Evolutionary conservation across 2,329 filamentous ascomycete species (phyloP).

Genomic region (Nothomitra cinnamomea): DNA sequence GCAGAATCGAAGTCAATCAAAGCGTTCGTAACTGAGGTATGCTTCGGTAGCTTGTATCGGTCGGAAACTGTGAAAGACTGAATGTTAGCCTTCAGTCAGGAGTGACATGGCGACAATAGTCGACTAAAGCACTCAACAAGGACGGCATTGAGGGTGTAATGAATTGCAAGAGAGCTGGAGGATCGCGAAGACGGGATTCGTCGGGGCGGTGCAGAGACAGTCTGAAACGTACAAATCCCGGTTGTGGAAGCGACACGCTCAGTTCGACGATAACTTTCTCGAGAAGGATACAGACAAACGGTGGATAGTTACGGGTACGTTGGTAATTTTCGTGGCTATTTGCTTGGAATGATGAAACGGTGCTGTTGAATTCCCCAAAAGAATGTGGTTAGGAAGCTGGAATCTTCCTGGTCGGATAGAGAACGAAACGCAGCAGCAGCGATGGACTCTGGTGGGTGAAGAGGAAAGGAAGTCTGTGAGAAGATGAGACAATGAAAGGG

Average conservation of each 20-base stretch:
- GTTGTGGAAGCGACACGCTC: too few species aligned
- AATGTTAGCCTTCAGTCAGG: not conserved
- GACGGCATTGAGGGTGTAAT: too few species aligned
- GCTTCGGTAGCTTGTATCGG: not conserved
- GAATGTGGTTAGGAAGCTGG: slow-evolving; percentile 3
- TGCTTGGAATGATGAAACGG: not conserved
- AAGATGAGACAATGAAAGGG: not conserved
- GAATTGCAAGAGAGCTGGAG: too few species aligned
- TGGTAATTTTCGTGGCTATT: not conserved
- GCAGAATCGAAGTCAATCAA: not conserved
- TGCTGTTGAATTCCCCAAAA: not conserved
- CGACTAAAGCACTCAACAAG: too few species aligned
- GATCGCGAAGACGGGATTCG: too few species aligned
- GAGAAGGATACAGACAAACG: not conserved
- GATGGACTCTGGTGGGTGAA: not conserved
- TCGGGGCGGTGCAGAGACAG: too few species aligned
- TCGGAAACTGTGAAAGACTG: not conserved
- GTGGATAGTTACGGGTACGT: not conserved
- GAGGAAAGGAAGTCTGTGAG: not conserved
- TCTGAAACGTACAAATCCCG: too few species aligned
- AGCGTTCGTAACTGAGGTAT: too few species aligned
- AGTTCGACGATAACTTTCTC: not conserved
- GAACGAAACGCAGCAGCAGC: slow-evolving; percentile 3
- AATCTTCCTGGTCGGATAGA: slow-evolving; percentile 4
- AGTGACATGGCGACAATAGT: too few species aligned